These are phyloP conservation scores for Xerocomus brunneocitrinus DNA, from an alignment of 768 basidiomycete genomes.

Conservation along the genomic window DNA sequence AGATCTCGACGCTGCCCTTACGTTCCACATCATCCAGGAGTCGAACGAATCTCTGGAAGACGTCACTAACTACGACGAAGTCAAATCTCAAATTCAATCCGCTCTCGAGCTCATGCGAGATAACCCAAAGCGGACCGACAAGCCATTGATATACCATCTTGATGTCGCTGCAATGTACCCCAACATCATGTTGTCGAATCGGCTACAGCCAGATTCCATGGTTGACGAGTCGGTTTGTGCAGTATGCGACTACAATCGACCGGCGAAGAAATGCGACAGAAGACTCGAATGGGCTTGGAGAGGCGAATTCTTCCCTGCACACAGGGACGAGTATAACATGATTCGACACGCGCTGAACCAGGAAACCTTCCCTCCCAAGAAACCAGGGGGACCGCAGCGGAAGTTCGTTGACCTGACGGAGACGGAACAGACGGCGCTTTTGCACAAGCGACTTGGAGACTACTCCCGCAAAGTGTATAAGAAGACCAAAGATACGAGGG, in stretches of 20 bases:
- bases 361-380: slow-evolving; percentile 83
- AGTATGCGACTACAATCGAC: slow-evolving; percentile 96
- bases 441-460: slow-evolving; percentile 96
- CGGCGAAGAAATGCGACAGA: slow-evolving; percentile 92
- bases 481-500: slow-evolving; percentile 95
- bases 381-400: slow-evolving; percentile 65
- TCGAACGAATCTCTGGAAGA: slow-evolving; percentile 70
- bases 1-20: slow-evolving; percentile 88
- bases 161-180: slow-evolving; percentile 99
- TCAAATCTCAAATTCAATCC: slow-evolving; percentile 71
- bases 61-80: slow-evolving; percentile 93
- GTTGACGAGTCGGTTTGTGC: slow-evolving; percentile 95
- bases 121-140: slow-evolving; percentile 82
- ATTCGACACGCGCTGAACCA: slow-evolving; percentile 95
- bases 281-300: slow-evolving; percentile 97
- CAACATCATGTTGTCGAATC: slow-evolving; percentile 99
- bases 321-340: slow-evolving; percentile 98
- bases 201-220: slow-evolving; percentile 96
- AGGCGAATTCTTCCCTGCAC: slow-evolving; percentile 97
- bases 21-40: slow-evolving; percentile 86
- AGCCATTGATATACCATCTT: slow-evolving; percentile 95
- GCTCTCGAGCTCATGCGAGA: slow-evolving; percentile 89
- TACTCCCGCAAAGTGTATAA: slow-evolving; percentile 99
- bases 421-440: slow-evolving; percentile 83
- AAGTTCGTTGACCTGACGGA: slow-evolving; percentile 79